Evolutionary conservation across 305 asterid species (phyloP), one percentile per base, ranked within the genome.

Genomic region (Coffea humblotiana): DNA sequence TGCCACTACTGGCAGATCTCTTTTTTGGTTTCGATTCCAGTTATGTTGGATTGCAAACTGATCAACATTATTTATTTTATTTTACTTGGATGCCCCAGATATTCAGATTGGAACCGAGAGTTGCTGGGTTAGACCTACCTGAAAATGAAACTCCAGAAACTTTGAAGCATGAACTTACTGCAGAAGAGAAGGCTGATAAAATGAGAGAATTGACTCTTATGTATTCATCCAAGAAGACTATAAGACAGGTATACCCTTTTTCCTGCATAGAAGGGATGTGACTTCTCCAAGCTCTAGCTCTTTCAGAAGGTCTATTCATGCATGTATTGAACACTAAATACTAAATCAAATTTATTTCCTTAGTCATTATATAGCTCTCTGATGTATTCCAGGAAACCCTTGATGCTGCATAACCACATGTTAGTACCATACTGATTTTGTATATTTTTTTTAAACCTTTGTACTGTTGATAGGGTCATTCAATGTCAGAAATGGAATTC

Each of bases 51-150:
- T 45, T 12, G 1, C 13, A 18, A 49, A 72, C 10, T 72, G n/a
- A n/a, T n/a, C 76, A 12, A 25, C 8, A 0, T 18, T 29, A 15
- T 51, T n/a, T 51, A 16, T 4, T 47, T 15, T 29, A 3, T 32
- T 27, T 25, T 47, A 63, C 47, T 1, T 3, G 19, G 32, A 27
- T 9, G 21, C 18, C 47, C 79, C 87, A 94, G 98, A 90, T 94
- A 85, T 86, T 94, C 78, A 90, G 97, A 83, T 71, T 94, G 90
- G 96, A 86, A 56, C 91, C 97, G 1, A 93, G 72, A 83, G 49
- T 91, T 78, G 83, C 49, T 74, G 92, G 73, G 32, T 11, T 61
- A 72, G 90, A 86, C 71, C 75, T 68, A 77, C 78, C 74, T 54
- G 92, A 90, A 29, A 73, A 80, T 19, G 87, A 83, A 74, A 78